Base-by-base conservation (phyloP, 2,329 filamentous ascomycete genomes). In the Penicillium sp. region DNA sequence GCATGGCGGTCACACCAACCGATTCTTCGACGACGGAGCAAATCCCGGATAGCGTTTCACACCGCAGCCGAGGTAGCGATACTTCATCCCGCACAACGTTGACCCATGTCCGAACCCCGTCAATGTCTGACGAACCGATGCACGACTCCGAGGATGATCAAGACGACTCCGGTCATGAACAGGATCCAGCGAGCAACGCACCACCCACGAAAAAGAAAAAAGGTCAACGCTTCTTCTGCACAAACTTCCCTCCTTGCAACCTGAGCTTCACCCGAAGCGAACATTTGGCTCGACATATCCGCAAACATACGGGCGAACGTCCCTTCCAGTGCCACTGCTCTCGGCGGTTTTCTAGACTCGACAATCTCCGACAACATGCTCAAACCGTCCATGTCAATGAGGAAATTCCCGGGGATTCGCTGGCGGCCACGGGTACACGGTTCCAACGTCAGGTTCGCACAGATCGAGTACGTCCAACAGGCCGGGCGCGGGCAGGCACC, bases 371-470 rank as follows among this genome's bases (percentile, higher is more conserved):
- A 51, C 93, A 99, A 67, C 93, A 99, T 77, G 93, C 93, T 37
- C 91, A 96, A 70, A 97, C 93, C 0, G 93, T 99, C 1, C 93
- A 99, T 68, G 88, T 95, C 50, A 96, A 97, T 68, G 93, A 97
- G 68, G 90, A 96, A 49, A 99, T 99, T 29, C 93, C 93, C 3
- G 84, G 85, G 34, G 90, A 96, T 68, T 97, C 93, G 1, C 80
- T 97, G 16, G 93, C 93, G 13, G 93, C 92, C 3, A 93, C 89
- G 1, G 90, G 91, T 19, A 95, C 91, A 8, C 80, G 92, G 33
- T 96, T 95, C 62, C 92, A 96, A 63, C 81, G 92, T 54, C 91
- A 96, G 69, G 89, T 95, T 51, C 82, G 92, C 45, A 95, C 89
- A 0, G 91, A 96, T 58, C 79, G 89, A 51, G 87, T 92, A 29